These are phyloP conservation scores for Scenedesmus sp. DNA, from an alignment of 163 green algal species.

Conservation along the genomic window DNA sequence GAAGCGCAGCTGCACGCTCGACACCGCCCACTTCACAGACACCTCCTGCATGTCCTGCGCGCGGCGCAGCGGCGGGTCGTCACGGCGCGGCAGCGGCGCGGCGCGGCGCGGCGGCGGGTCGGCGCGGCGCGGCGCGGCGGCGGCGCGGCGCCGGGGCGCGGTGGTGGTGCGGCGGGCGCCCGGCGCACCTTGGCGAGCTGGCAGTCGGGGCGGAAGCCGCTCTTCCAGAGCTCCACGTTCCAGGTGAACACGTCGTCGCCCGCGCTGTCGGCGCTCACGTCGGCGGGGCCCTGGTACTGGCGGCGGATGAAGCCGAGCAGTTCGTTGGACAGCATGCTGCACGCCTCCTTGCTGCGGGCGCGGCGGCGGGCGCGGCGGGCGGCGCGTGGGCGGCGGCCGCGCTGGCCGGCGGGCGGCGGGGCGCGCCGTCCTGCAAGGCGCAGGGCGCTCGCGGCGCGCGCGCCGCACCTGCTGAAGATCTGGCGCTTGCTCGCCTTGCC, in stretches of 20 bases:
- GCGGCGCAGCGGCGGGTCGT: too few species aligned
- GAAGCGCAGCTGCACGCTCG: slow-evolving; percentile 72
- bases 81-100: too few species aligned
- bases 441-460: too few species aligned
- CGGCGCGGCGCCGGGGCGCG: too few species aligned
- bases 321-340: slow-evolving; percentile 75
- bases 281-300: slow-evolving; percentile 5
- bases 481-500: slow-evolving; percentile 62
- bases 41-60: slow-evolving; percentile 69
- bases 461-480: slow-evolving; percentile 72
- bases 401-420: too few species aligned
- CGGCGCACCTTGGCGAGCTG: slow-evolving; percentile 57
- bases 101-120: too few species aligned
- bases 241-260: slow-evolving; percentile 76
- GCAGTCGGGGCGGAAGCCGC: slow-evolving; percentile 52
- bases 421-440: too few species aligned
- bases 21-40: slow-evolving; percentile 57
- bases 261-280: slow-evolving; percentile 61
- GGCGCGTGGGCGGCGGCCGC: too few species aligned
- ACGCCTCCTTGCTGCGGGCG: slow-evolving; percentile 68
- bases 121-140: too few species aligned
- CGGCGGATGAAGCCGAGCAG: slow-evolving; percentile 61
- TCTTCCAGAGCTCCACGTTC: slow-evolving; percentile 63
- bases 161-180: too few species aligned
- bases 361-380: too few species aligned